Evolutionary conservation across 345 rosid genomes (phyloP).

Genomic region (Euphorbia tirucalli): DNA sequence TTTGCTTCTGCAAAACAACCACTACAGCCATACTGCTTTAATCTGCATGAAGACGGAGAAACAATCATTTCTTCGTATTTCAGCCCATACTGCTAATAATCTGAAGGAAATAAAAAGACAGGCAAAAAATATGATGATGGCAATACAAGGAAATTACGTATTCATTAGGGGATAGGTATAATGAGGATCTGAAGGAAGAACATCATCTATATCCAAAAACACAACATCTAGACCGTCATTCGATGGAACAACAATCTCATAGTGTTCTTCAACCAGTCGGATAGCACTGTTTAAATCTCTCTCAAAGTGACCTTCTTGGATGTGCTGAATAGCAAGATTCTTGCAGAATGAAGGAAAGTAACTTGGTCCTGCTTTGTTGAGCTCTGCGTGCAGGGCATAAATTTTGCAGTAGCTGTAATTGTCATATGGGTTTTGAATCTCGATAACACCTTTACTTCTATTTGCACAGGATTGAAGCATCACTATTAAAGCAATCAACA

Average conservation of each 20-base stretch:
- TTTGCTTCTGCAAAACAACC: slow-evolving; percentile 44
- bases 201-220: slow-evolving; percentile 63
- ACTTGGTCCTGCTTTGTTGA: slow-evolving; percentile 45
- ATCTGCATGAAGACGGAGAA: slow-evolving; percentile 30
- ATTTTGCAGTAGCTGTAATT: slow-evolving; percentile 50
- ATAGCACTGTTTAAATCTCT: slow-evolving; percentile 52
- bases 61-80: not conserved
- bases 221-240: slow-evolving; percentile 45
- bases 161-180: slow-evolving; percentile 11
- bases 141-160: slow-evolving; percentile 31
- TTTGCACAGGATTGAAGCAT: slow-evolving; percentile 74
- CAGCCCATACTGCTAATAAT: not conserved
- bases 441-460: slow-evolving; percentile 44
- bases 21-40: slow-evolving; percentile 22
- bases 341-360: slow-evolving; percentile 55
- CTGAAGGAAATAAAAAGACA: not conserved
- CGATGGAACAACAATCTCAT: slow-evolving; percentile 35
- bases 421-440: slow-evolving; percentile 32
- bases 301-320: slow-evolving; percentile 46
- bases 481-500: slow-evolving; percentile 58
- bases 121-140: slow-evolving; percentile 1
- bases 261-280: slow-evolving; percentile 44
- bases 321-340: slow-evolving; percentile 41
- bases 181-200: slow-evolving; percentile 29
- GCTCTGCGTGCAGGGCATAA: slow-evolving; percentile 51